Evolutionary conservation across 495 filamentous ascomycete genomes (phyloP), one percentile per base, ranked within the genome.

Genomic region (Xylaria nigripes): DNA sequence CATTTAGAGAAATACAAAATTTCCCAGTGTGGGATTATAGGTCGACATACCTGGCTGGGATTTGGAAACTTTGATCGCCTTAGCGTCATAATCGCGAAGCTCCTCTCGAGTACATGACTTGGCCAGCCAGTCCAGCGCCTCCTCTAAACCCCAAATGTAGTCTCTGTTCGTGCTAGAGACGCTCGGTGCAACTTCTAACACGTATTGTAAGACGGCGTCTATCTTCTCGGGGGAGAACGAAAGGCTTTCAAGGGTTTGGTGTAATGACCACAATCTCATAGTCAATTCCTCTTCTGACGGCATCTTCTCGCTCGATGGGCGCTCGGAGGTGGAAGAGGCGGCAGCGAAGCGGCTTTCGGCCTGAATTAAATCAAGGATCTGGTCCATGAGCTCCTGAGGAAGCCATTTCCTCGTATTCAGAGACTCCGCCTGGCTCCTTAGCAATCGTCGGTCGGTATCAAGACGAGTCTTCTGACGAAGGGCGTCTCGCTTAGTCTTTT

Each of bases 61-160:
- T 53, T 72, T 74, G 22, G 59, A 7, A 16, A 60, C 48, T 32
- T 68, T 68, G 34, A 49, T 25, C 6, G 59, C 56, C 30, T 68
- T 65, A 18, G 71, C 72, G 8, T 82, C 82, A 68, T 91, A 92
- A 44, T 82, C 81, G 1, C 84, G 83, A 27, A 93, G 76, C 61
- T 92, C 85, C 5, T 81, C 77, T 56, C 73, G 70, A 15, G 77
- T 70, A 61, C 81, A 86, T 58, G 89, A 78, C 56, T 86, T 72
- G 19, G 88, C 87, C 18, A 96, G 73, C 88, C 87, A 95, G 60
- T 95, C 87, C 25, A 96, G 59, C n/a, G 81, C 79, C 64, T 93
- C 89, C 53, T 93, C 85, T 44, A 96, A 70, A 18, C 90, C 90
- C 86, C 89, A 94, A 10, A 88, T 76, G 4, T 73, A 68, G 38